Evolutionary conservation across 345 rosid species (phyloP).

Genomic region (Eucalyptus curtisii): DNA sequence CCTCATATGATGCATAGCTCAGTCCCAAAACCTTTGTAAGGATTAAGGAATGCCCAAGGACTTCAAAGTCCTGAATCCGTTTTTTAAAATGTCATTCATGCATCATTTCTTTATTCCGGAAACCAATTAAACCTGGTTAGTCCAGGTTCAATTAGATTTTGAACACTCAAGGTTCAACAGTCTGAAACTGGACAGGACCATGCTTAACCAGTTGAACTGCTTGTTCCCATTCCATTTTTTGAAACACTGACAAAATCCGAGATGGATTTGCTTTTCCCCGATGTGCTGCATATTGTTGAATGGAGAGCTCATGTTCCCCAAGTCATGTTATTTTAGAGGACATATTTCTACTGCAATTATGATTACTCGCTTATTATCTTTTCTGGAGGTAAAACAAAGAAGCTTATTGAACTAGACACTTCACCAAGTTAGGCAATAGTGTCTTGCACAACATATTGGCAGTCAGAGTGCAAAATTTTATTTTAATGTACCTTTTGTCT

Average conservation of each 20-base stretch:
- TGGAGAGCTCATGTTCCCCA: background rate
- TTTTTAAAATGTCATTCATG: background rate
- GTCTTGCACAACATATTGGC: background rate
- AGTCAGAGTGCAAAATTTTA: background rate
- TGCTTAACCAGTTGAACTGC: background rate
- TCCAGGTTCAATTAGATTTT: background rate
- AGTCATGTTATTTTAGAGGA: background rate
- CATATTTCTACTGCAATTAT: background rate
- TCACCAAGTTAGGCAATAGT: background rate
- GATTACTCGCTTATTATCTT: background rate
- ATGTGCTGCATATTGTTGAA: background rate
- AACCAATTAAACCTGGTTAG: background rate
- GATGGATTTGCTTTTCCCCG: background rate
- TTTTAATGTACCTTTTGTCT: background rate
- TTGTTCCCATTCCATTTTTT: background rate
- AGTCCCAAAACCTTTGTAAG: background rate
- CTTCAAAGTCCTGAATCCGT: background rate
- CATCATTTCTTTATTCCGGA: background rate
- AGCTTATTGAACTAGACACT: background rate
- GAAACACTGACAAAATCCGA: background rate
- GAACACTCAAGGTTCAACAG: background rate
- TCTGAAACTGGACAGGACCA: background rate
- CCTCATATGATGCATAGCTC: background rate
- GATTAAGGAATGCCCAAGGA: background rate
- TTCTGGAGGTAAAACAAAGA: background rate